These are phyloP conservation scores for sorghum (Sorghum bicolor) DNA, from an alignment of 176 grass and related monocot genomes.

Conservation along the genomic window DNA sequence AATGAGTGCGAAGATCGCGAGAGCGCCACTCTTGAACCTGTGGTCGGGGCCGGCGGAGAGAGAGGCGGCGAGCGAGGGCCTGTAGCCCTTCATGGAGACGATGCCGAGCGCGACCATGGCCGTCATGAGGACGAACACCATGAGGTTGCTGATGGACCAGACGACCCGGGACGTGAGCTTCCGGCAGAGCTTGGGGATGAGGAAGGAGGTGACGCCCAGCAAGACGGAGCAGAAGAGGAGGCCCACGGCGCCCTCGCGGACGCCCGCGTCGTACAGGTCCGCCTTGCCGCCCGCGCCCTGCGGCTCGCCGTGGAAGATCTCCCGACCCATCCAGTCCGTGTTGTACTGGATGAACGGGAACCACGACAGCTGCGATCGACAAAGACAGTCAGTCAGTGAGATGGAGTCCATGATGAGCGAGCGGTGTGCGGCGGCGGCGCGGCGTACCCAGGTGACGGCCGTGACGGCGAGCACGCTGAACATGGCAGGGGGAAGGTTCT, in stretches of 20 bases:
- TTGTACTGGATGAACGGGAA: constrained; percentile 73
- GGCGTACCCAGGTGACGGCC: constrained; percentile 68
- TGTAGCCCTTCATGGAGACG: constrained; percentile 45
- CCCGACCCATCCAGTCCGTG: constrained; percentile 80
- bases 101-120: constrained; percentile 28
- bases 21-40: constrained; percentile 11
- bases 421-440: too few species aligned
- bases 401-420: not conserved
- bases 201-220: constrained; percentile 45
- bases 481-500: constrained; percentile 77
- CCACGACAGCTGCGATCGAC: constrained; percentile 39
- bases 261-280: constrained; percentile 27
- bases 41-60: constrained; percentile 25
- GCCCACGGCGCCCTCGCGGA: constrained; percentile 57
- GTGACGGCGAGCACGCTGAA: constrained; percentile 70
- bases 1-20: constrained; percentile 41
- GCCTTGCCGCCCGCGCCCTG: not conserved
- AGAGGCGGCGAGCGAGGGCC: not conserved
- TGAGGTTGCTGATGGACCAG: constrained; percentile 48
- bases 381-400: too few species aligned
- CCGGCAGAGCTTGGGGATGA: constrained; percentile 50
- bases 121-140: constrained; percentile 31
- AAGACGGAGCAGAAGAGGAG: constrained; percentile 62
- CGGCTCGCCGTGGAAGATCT: constrained; percentile 50
- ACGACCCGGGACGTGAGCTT: constrained; percentile 49